Conservation (phyloP, 805 yeast genomes). For the Yamadazyma kitorensis region DNA sequence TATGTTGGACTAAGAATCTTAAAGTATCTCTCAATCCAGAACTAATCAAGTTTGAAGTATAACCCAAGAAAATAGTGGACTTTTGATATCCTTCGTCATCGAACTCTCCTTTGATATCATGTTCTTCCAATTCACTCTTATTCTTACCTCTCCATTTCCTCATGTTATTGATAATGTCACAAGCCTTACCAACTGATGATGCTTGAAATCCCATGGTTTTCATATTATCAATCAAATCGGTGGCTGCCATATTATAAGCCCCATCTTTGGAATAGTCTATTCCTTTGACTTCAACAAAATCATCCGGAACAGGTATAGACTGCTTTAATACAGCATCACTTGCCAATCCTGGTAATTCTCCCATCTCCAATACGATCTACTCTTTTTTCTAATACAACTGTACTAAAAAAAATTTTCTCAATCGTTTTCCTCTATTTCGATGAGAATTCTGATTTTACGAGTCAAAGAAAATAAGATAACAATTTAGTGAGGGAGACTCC, state of each 20-base stretch:
- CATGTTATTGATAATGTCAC: slow-evolving; percentile 92
- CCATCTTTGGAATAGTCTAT: slow-evolving; percentile 82
- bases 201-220: slow-evolving; percentile 97
- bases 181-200: slow-evolving; percentile 77
- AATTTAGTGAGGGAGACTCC: too few species aligned
- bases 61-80: slow-evolving; percentile 92
- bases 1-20: slow-evolving; percentile 85
- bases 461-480: too few species aligned
- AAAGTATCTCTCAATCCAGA: slow-evolving; percentile 92
- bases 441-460: too few species aligned
- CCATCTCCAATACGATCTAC: too few species aligned
- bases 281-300: slow-evolving; percentile 77
- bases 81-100: slow-evolving; percentile 77
- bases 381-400: too few species aligned
- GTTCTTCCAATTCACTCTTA: slow-evolving; percentile 63
- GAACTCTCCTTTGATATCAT: slow-evolving; percentile 64
- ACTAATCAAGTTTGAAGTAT: slow-evolving; percentile 92
- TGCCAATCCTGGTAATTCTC: slow-evolving; percentile 65
- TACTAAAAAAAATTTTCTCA: too few species aligned
- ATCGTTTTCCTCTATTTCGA: too few species aligned
- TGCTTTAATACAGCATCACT: slow-evolving; percentile 88
- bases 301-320: slow-evolving; percentile 82
- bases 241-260: slow-evolving; percentile 75
- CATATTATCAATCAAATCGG: slow-evolving; percentile 79
- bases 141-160: slow-evolving; percentile 89